Conservation (phyloP, 2,329 filamentous ascomycete genomes). For the Lasiodiplodia citricola region DNA sequence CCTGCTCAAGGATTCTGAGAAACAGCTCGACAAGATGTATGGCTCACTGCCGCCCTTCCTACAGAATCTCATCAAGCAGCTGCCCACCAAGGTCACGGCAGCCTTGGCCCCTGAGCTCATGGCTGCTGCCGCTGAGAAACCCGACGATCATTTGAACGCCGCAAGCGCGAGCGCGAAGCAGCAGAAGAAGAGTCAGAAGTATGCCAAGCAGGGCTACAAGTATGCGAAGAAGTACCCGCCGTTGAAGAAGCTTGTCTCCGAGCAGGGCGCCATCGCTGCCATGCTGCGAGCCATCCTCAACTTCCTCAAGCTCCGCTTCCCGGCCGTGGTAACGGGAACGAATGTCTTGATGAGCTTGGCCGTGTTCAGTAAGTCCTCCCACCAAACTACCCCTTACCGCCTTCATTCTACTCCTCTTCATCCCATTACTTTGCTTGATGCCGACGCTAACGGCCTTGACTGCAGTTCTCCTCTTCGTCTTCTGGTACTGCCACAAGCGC, state of each 20-base stretch:
- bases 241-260: slow-evolving; percentile 79
- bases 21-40: slow-evolving; percentile 68
- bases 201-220: slow-evolving; percentile 55
- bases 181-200: slow-evolving; percentile 27
- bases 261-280: slow-evolving; percentile 82
- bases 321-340: slow-evolving; percentile 81
- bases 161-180: slow-evolving; percentile 29
- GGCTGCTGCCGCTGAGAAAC: slow-evolving; percentile 76
- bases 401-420: not conserved
- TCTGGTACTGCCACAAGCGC: slow-evolving; percentile 98
- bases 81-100: slow-evolving; percentile 81
- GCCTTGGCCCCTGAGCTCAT: slow-evolving; percentile 81
- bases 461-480: slow-evolving; percentile 81
- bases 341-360: slow-evolving; percentile 91
- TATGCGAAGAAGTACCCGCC: slow-evolving; percentile 72
- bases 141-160: slow-evolving; percentile 42
- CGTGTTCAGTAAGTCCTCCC: slow-evolving; percentile 72
- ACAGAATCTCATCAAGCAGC: slow-evolving; percentile 82
- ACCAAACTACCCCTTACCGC: not conserved
- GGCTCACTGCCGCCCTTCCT: slow-evolving; percentile 75
- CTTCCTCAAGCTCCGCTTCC: slow-evolving; percentile 85
- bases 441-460: not conserved
- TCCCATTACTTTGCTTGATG: not conserved
- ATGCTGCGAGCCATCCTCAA: slow-evolving; percentile 91
- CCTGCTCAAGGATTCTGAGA: slow-evolving; percentile 66